Percentiles rank a stretch among this genome's conserved stretches.
These are phyloP conservation scores for Yamadazyma epiphylla DNA, from an alignment of 1,139 yeast genomes.

Conservation along the genomic window DNA sequence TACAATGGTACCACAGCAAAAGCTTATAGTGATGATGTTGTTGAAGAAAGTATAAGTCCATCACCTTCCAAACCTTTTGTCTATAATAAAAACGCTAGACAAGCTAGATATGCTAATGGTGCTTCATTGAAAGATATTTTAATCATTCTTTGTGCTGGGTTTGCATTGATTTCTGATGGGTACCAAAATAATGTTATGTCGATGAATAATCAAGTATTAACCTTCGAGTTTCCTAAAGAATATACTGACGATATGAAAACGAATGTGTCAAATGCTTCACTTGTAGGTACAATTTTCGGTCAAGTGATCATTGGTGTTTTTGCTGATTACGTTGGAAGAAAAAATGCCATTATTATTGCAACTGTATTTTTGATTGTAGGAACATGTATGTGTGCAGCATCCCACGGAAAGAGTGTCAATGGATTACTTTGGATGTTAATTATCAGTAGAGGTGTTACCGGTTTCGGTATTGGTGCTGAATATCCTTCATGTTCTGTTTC, in stretches of 20 bases:
- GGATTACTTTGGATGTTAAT: conserved; percentile 70
- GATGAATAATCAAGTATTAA: conserved; percentile 39
- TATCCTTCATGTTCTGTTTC: conserved; percentile 68
- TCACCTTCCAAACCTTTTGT: conserved; percentile 12
- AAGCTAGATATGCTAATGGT: conserved; percentile 25
- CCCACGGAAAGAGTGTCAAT: conserved; percentile 38
- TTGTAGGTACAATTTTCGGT: conserved; percentile 49
- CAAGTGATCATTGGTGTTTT: conserved; percentile 43
- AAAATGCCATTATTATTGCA: conserved; percentile 44
- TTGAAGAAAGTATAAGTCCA: not conserved
- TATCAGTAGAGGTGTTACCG: conserved; percentile 63
- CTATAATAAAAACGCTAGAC: conserved; percentile 34
- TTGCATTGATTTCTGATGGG: conserved; percentile 52
- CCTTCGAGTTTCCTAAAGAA: conserved; percentile 24
- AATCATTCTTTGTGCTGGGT: conserved; percentile 43
- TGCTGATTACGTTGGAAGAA: conserved; percentile 46
- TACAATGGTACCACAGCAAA: no score
- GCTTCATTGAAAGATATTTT: conserved; percentile 28
- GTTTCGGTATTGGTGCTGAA: conserved; percentile 77
- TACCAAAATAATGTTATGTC: conserved; percentile 51
- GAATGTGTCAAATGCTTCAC: conserved; percentile 45
- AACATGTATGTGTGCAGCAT: conserved; percentile 45
- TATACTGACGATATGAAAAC: conserved; percentile 39
- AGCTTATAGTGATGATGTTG: no score
- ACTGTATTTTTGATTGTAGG: conserved; percentile 43